Percentiles rank a stretch among this genome's conserved stretches.
phyloP scores from a whole-genome alignment of 495 filamentous ascomycete genomes.

The Podospora appendiculata region DNA sequence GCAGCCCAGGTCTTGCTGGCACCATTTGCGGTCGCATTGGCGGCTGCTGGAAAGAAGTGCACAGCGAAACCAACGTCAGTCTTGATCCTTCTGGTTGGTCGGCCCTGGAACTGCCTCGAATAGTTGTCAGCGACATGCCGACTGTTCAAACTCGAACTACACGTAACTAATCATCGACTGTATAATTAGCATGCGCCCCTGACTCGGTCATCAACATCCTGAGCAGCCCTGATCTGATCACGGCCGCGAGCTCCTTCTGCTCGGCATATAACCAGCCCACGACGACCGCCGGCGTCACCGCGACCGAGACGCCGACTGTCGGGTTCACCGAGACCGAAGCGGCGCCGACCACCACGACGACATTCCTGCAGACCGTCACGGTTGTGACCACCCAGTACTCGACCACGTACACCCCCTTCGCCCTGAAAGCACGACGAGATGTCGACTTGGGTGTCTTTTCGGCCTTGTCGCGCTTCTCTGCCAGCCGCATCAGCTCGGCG shows the following conservation, averaged over 20 bases:
- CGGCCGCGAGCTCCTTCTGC: not conserved
- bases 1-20: too few species aligned
- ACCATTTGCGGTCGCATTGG: too few species aligned
- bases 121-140: too few species aligned
- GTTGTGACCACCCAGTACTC: not conserved
- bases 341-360: not conserved
- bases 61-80: too few species aligned
- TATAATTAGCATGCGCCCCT: not conserved
- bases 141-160: too few species aligned
- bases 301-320: not conserved
- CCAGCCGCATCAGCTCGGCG: not conserved
- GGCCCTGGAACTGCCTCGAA: too few species aligned
- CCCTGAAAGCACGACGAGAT: not conserved
- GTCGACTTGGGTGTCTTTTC: not conserved
- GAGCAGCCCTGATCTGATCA: not conserved
- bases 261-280: not conserved
- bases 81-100: too few species aligned
- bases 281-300: not conserved
- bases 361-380: not conserved
- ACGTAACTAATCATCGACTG: too few species aligned
- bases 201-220: not conserved
- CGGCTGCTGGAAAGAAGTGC: too few species aligned
- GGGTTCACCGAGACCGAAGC: not conserved
- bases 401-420: not conserved
- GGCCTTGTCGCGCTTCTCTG: not conserved